These are phyloP conservation scores for Aspergillus transmontanensis DNA, from an alignment of 2,329 filamentous ascomycete genomes.

Conservation along the genomic window DNA sequence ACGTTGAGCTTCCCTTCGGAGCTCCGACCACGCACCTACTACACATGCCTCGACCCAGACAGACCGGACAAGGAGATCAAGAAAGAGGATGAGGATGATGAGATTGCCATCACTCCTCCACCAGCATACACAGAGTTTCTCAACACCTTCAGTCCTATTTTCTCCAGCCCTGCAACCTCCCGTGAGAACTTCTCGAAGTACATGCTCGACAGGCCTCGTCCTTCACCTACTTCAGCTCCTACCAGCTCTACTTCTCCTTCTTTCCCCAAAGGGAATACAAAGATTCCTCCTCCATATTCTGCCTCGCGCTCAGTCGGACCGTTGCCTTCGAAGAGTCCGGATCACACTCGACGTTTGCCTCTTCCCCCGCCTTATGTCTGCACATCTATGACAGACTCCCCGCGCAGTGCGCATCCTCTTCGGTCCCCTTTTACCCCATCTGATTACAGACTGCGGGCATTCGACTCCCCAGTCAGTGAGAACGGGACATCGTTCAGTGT, in stretches of 20 bases:
- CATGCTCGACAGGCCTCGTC: constrained; percentile 29
- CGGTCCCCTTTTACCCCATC: constrained; percentile 60
- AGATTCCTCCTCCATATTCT: constrained; percentile 37
- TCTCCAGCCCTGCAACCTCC: constrained; percentile 68
- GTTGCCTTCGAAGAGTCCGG: constrained; percentile 61
- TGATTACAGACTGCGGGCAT: constrained; percentile 71
- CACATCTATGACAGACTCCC: constrained; percentile 68
- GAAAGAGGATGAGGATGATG: constrained; percentile 56
- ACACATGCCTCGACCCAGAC: constrained; percentile 60
- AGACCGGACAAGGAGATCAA: constrained; percentile 54
- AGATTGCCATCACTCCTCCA: constrained; percentile 88
- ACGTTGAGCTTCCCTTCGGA: constrained; percentile 53
- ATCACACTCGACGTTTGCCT: constrained; percentile 61
- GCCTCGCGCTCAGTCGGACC: constrained; percentile 62
- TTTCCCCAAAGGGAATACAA: constrained; percentile 37
- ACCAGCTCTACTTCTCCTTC: constrained; percentile 38
- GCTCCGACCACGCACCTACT: constrained; percentile 59
- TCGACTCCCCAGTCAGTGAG: constrained; percentile 61
- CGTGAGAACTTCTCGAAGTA: constrained; percentile 54
- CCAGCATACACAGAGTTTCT: constrained; percentile 89
- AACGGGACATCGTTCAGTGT: constrained; percentile 66
- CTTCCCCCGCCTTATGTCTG: constrained; percentile 76
- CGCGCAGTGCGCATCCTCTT: constrained; percentile 49
- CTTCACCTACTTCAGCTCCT: constrained; percentile 39
- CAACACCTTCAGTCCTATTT: constrained; percentile 72